phyloP scores from a whole-genome alignment of 345 rosid genomes.

The Populus nigra region DNA sequence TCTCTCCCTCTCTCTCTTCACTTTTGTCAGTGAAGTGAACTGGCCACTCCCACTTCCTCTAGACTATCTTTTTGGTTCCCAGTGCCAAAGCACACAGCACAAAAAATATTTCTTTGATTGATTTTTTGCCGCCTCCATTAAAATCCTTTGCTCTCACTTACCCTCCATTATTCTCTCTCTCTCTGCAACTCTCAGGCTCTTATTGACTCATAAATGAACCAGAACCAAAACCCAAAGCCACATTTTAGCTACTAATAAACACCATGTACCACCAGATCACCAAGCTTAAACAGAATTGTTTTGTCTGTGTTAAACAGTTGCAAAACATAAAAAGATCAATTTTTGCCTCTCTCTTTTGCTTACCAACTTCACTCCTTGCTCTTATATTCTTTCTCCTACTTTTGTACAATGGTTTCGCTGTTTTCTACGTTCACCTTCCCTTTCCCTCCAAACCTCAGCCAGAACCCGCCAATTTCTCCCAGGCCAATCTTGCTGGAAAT shows the following conservation, averaged over 20 bases:
- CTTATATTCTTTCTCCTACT: conserved; percentile 58
- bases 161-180: neutral
- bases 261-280: conserved; percentile 9
- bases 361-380: conserved; percentile 66
- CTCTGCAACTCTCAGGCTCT: conserved; percentile 1
- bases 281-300: conserved; percentile 15
- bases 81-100: conserved; percentile 13
- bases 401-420: conserved; percentile 62
- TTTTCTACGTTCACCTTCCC: conserved; percentile 56
- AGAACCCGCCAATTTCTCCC: conserved; percentile 24
- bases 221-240: neutral
- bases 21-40: neutral
- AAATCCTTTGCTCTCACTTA: neutral
- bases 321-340: conserved; percentile 34
- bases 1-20: neutral
- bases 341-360: conserved; percentile 38
- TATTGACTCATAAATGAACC: neutral
- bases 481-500: conserved; percentile 25
- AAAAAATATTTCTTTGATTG: neutral
- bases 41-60: neutral
- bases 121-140: conserved; percentile 41
- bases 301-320: conserved; percentile 8
- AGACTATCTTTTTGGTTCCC: conserved; percentile 9
- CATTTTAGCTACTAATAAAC: neutral
- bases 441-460: conserved; percentile 37